Evolutionary conservation across 768 basidiomycete genomes (phyloP).

Genomic region (Cystofilobasidium bisporidii): DNA sequence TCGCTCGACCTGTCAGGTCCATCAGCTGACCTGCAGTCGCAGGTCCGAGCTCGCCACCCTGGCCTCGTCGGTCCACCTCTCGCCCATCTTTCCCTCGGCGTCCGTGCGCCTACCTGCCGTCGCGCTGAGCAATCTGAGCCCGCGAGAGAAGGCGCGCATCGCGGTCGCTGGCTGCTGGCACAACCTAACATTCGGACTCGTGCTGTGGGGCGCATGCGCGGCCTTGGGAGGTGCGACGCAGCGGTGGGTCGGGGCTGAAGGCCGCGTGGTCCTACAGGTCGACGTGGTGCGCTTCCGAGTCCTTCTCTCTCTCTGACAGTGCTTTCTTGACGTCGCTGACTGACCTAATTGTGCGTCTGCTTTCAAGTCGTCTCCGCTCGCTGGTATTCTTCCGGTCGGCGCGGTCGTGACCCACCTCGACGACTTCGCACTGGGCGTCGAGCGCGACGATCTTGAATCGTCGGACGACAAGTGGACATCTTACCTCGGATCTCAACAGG

Average conservation of each 20-base stretch:
- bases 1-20: background rate
- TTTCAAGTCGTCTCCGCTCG: background rate
- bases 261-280: slow-evolving; percentile 8
- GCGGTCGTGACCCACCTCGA: slow-evolving; percentile 22
- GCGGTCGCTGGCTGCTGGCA: slow-evolving; percentile 22
- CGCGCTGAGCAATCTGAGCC: background rate
- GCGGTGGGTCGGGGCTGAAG: background rate
- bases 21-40: background rate
- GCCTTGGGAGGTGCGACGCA: background rate
- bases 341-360: no score
- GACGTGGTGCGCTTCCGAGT: background rate
- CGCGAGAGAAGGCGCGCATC: slow-evolving; percentile 18
- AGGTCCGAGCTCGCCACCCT: slow-evolving; percentile 13
- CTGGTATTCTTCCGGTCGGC: background rate
- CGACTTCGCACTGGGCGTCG: background rate
- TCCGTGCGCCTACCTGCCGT: slow-evolving; percentile 20
- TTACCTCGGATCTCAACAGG: background rate
- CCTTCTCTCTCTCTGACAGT: no score
- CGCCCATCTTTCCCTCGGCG: slow-evolving; percentile 19
- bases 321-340: background rate
- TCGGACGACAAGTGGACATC: slow-evolving; percentile 8
- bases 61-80: slow-evolving; percentile 10
- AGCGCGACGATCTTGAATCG: background rate
- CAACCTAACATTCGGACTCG: background rate
- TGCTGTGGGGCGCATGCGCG: background rate